phyloP scores from a whole-genome alignment of 768 basidiomycete species.

The Leucosporidium yakuticum region DNA sequence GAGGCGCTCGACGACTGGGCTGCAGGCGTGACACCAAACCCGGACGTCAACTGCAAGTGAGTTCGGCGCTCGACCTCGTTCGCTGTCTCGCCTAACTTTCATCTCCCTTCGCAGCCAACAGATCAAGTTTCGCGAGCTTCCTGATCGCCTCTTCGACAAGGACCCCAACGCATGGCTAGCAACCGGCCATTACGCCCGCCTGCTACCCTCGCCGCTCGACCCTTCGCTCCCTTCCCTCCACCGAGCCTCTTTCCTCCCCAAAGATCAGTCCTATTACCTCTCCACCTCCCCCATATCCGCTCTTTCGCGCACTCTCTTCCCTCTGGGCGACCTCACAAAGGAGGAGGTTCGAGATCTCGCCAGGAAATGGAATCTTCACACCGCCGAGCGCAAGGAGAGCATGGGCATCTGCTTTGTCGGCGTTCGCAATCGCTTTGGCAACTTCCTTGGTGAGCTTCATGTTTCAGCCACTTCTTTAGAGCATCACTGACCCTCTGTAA shows the following conservation, averaged over 20 bases:
- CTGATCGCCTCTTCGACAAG: constrained; percentile 54
- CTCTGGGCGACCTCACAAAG: constrained; percentile 62
- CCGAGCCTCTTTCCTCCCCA: constrained; percentile 54
- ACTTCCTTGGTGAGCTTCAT: constrained; percentile 60
- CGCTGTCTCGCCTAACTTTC: background rate
- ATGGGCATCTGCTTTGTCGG: constrained; percentile 96
- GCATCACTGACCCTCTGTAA: background rate
- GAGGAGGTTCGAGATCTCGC: constrained; percentile 68
- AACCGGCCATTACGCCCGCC: constrained; percentile 83
- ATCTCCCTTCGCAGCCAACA: constrained; percentile 48
- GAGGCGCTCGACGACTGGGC: constrained; percentile 75
- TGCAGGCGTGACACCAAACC: constrained; percentile 76
- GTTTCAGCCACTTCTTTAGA: background rate
- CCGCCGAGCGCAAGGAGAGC: constrained; percentile 71
- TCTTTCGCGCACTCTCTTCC: constrained; percentile 57
- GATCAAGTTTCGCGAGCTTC: constrained; percentile 82
- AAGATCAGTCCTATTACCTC: constrained; percentile 91
- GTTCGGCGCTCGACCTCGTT: constrained; percentile 43
- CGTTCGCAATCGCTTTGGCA: constrained; percentile 62
- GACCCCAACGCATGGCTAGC: constrained; percentile 57
- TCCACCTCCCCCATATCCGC: constrained; percentile 43
- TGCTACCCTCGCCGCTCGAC: constrained; percentile 48
- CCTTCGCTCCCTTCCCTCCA: constrained; percentile 44
- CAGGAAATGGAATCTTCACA: constrained; percentile 56
- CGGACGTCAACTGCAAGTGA: constrained; percentile 85